Conservation (phyloP, 2,329 filamentous ascomycete species). For the Sarocladiaceae sp. region DNA sequence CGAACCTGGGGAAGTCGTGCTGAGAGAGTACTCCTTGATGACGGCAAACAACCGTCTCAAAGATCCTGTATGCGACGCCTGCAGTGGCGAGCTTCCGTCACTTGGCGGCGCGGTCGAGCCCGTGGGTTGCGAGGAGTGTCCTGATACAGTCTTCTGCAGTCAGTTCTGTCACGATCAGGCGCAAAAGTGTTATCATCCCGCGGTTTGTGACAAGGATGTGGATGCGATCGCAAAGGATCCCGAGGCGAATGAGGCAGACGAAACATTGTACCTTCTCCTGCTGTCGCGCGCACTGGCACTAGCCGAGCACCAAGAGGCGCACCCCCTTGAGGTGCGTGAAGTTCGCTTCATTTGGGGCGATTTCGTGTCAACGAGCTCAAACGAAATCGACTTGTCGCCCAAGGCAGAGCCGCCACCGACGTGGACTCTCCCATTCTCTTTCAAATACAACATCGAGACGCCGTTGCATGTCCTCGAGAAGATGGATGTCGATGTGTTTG, state of each 20-base stretch:
- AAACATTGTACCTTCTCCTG: conserved; percentile 59
- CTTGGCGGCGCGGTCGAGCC: conserved; percentile 42
- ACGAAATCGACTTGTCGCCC: conserved; percentile 50
- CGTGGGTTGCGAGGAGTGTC: conserved; percentile 56
- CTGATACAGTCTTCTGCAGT: conserved; percentile 64
- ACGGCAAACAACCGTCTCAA: conserved; percentile 87
- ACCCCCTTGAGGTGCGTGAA: conserved; percentile 60
- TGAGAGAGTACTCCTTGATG: conserved; percentile 79
- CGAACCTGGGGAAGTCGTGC: conserved; percentile 66
- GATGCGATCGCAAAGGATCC: conserved; percentile 63
- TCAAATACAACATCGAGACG: conserved; percentile 68
- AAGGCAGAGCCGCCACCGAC: conserved; percentile 53
- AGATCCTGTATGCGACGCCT: conserved; percentile 85
- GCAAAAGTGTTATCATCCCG: conserved; percentile 57
- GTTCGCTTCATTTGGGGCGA: conserved; percentile 69
- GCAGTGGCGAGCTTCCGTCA: conserved; percentile 67
- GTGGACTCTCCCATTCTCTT: conserved; percentile 73
- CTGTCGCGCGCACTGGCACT: conserved; percentile 61
- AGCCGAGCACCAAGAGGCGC: conserved; percentile 53
- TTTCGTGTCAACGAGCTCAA: conserved; percentile 49
- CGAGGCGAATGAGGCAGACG: conserved; percentile 53
- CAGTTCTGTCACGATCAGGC: conserved; percentile 55
- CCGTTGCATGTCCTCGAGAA: conserved; percentile 77
- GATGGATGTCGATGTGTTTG: conserved; percentile 78
- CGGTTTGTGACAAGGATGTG: conserved; percentile 62